Evolutionary conservation across 768 basidiomycete genomes (phyloP), one percentile per base, ranked within the genome.

Genomic region (Podaxis sp.): DNA sequence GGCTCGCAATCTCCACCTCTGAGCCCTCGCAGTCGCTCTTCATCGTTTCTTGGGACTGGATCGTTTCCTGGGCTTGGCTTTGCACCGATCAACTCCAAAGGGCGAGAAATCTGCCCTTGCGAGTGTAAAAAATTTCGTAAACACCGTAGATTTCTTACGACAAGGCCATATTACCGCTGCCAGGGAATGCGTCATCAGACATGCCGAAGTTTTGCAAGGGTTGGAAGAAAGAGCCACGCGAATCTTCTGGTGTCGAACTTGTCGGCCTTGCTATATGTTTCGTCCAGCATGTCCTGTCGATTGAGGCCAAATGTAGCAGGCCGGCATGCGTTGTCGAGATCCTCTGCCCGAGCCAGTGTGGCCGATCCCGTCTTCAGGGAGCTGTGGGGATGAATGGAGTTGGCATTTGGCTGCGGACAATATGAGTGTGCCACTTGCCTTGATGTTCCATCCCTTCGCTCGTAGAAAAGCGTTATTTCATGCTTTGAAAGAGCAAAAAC

Each of bases 121-220:
- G 27, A 17, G 24, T 40, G 68, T n/a, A 27, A 84, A 85, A 1
- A 80, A 85, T 38, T 93, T 91, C 73, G 80, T 86, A 68, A 74
- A 77, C 0, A 98, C 96, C 0, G 91, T 98, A 15, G 94, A 98
- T 67, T 70, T 94, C 97, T 98, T 70, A 61, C 95, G 36, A 78
- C 24, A 24, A 2, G 24, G 24, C 24, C 24, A 24, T 24, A 24
- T 75, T 70, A 50, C 76, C 12, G 95, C 95, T 53, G 96, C 96
- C 1, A 78, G 84, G 25, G 72, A 74, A 12, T 80, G 82, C 25
- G 77, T 99, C 11, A 66, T 73, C 8, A 80, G 86, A 68, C 52
- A 54, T 19, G 77, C 82, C 0, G 81, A 79, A 1, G 80, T 98
- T 43, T 75, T 94, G 24, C 77, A 80, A 37, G 90, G 94, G 66